Base-by-base conservation (phyloP, 345 rosid genomes). In the Eucalyptus viminalis region DNA sequence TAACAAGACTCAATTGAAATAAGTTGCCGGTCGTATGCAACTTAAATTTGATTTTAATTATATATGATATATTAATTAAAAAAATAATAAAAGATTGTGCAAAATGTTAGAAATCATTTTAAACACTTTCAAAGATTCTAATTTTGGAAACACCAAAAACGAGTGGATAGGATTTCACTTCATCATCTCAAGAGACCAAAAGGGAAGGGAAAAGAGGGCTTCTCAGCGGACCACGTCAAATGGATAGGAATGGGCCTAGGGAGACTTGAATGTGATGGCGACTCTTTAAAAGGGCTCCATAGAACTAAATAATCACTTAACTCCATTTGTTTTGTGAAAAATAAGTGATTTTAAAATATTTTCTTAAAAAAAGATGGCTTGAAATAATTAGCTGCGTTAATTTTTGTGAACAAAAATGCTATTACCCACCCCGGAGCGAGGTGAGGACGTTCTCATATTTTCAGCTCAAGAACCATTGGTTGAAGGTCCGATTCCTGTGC, bases 261-360 rank as follows among this genome's bases (percentile, higher is more conserved):
- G 80, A 67, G 43, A 67, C 80, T 15, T 67, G 22, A 31, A 67
- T 16, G 80, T 16, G 12, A 31, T 67, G 40, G 40, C 80, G 80
- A 67, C 80, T 67, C 19, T 67, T 67, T 37, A 16, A 67, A 67
- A 67, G 43, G 11, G 24, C 6, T 62, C 15, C 72, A 0, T 29
- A 14, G 72, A 62, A 7, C 37, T 62, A 62, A 62, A 29, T 8
- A 62, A 62, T 14, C 72, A 62, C 58, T 53, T 53, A 53, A 21
- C 25, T 19, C 11, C 25, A 21, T 53, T 53, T 53, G 0, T 13
- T 27, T 27, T 0, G 14, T 2, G 3, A 0, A 62, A 62, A 62
- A 12, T 27, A 27, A 62, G 2, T 62, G 0, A 27, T 21, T 53
- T 53, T 8, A 21, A 53, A 2, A 53, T 0, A 53, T 8, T 53